phyloP scores from a whole-genome alignment of 345 rosid species.

The Lumnitzera racemosa region DNA sequence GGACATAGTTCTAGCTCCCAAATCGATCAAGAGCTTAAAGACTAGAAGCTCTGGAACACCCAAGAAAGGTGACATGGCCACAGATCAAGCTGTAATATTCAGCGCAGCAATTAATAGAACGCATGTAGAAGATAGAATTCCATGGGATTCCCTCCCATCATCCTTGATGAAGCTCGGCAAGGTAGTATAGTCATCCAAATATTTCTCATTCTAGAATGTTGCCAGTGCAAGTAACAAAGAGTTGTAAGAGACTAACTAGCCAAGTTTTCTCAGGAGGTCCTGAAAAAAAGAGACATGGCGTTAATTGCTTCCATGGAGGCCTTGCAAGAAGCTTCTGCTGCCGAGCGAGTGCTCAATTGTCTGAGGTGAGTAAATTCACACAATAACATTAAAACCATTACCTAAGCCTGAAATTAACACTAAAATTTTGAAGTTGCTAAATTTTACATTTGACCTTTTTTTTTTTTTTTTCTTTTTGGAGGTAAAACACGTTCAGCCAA shows the following conservation, averaged over 20 bases:
- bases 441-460: no score
- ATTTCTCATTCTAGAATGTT: neutral
- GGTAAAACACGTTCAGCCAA: no score
- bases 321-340: constrained; percentile 58
- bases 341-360: constrained; percentile 60
- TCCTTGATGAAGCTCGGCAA: constrained; percentile 47
- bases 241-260: neutral
- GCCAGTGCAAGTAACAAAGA: neutral
- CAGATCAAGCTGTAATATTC: constrained; percentile 10
- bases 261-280: constrained; percentile 33
- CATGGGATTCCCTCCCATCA: constrained; percentile 54
- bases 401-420: neutral
- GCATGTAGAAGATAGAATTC: constrained; percentile 25
- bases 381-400: neutral
- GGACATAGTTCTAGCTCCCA: constrained; percentile 17
- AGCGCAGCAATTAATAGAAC: constrained; percentile 11
- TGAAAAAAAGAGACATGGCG: constrained; percentile 47
- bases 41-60: constrained; percentile 17
- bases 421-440: no score
- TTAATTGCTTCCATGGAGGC: constrained; percentile 48
- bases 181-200: constrained; percentile 19
- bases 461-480: no score
- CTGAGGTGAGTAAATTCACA: constrained; percentile 30
- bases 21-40: constrained; percentile 19
- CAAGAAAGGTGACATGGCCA: constrained; percentile 17